Evolutionary conservation across 2,329 filamentous ascomycete species (phyloP), one percentile per base, ranked within the genome.

Genomic region (Sporothrix brunneoviolacea): DNA sequence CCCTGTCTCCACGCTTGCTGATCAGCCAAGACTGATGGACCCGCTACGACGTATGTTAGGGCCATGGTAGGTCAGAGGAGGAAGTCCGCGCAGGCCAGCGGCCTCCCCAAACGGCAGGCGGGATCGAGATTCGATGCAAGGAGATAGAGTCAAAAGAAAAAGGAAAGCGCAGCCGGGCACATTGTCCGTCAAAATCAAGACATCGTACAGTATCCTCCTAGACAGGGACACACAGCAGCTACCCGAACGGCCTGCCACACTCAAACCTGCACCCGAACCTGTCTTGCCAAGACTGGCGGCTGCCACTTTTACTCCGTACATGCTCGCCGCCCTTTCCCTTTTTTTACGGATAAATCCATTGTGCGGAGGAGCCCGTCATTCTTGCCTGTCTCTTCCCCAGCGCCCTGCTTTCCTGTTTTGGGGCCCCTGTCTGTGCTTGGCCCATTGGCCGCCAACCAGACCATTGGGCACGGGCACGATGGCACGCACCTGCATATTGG

Each of bases 331-430:
- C 24, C 5, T 28, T 28, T 28, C 24, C 24, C 24, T 28, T 28
- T 28, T 28, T n/a, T n/a, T n/a, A n/a, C n/a, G n/a, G n/a, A n/a
- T n/a, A n/a, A n/a, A n/a, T n/a, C n/a, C n/a, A n/a, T n/a, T n/a
- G n/a, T 16, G n/a, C 32, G 32, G 6, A 35, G 32, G 10, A 28
- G 24, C 24, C 24, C 24, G n/a, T n/a, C n/a, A n/a, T n/a, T n/a
- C n/a, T n/a, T n/a, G n/a, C n/a, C n/a, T n/a, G n/a, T 12, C 28
- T 24, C 24, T 24, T 24, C 9, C 32, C 30, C 4, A 24, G 30
- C 42, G 42, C 32, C n/a, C 21, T 33, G 42, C 30, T 45, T 47
- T 51, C 49, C 43, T 47, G 37, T 46, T 51, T 47, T 30, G 43
- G 40, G 24, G 27, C 15, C 27, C 39, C 27, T 40, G n/a, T n/a